phyloP scores from a whole-genome alignment of 805 yeast species.

The Saccharomycopsis sp. region DNA sequence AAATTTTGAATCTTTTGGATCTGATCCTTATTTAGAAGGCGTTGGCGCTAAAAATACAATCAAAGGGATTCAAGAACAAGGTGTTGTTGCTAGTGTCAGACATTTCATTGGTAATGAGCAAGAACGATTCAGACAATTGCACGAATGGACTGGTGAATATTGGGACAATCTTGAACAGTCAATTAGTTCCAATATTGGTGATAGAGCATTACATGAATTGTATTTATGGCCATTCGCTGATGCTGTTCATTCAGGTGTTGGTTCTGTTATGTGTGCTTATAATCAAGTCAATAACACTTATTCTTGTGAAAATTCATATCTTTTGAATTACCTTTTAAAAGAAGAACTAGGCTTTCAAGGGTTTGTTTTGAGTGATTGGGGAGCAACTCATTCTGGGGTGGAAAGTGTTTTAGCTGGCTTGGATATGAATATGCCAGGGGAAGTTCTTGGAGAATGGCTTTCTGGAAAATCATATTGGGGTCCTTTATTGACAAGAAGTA shows the following conservation, averaged over 20 bases:
- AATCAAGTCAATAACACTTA: constrained; percentile 46
- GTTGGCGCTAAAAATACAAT: constrained; percentile 41
- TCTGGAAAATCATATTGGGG: constrained; percentile 49
- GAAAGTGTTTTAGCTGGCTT: constrained; percentile 46
- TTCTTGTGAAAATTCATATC: constrained; percentile 49
- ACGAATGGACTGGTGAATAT: constrained; percentile 20
- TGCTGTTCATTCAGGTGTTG: constrained; percentile 48
- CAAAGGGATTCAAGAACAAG: constrained; percentile 48
- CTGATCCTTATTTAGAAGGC: constrained; percentile 54
- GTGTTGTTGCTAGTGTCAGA: constrained; percentile 46
- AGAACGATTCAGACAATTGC: constrained; percentile 43
- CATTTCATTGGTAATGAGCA: constrained; percentile 55
- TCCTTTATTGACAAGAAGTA: constrained; percentile 41
- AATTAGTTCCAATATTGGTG: constrained; percentile 46
- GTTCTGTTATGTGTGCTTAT: constrained; percentile 52
- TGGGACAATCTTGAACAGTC: constrained; percentile 22
- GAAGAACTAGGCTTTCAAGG: constrained; percentile 60
- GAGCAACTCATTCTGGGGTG: constrained; percentile 52
- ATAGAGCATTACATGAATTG: constrained; percentile 49
- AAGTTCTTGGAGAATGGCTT: constrained; percentile 40
- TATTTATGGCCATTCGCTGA: constrained; percentile 63
- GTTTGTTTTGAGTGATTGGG: constrained; percentile 58
- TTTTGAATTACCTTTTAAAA: constrained; percentile 44
- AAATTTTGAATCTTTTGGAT: constrained; percentile 55
- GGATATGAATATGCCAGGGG: constrained; percentile 62